Conservation (phyloP, 1,284 basidiomycete species). For the Ganoderma boninense region DNA sequence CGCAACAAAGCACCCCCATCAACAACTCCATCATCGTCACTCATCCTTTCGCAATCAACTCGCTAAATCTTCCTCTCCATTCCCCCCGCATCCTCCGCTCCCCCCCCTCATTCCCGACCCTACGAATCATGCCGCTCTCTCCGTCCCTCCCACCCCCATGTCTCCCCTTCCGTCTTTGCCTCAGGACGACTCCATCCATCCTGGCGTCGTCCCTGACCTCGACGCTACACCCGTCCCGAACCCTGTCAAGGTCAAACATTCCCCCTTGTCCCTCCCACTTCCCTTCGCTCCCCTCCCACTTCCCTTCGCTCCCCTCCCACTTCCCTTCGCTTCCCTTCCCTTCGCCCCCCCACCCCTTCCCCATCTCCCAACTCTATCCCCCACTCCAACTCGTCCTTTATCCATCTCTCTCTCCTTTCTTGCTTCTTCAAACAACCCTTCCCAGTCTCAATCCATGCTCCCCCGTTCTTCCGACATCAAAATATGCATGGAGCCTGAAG, state of each 20-base stretch:
- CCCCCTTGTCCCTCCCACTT: neutral
- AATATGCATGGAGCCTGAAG: constrained; percentile 13
- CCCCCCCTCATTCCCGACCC: neutral
- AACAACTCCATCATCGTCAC: neutral
- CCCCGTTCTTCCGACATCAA: constrained; percentile 6
- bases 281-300: neutral
- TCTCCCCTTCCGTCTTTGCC: constrained; percentile 48
- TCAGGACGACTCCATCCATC: constrained; percentile 10
- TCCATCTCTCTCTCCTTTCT: neutral
- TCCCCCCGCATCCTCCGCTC: neutral
- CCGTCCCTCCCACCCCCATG: constrained; percentile 33
- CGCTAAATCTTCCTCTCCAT: neutral
- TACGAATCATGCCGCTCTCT: neutral
- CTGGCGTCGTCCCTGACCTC: neutral
- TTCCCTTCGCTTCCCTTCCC: too few species aligned
- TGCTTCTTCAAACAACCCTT: neutral
- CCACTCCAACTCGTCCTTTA: constrained; percentile 8
- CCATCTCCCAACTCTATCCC: neutral
- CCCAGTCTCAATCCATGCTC: constrained; percentile 4
- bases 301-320: too few species aligned
- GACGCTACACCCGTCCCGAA: constrained; percentile 7
- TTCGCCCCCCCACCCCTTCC: too few species aligned
- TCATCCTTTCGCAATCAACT: neutral
- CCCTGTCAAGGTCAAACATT: neutral
- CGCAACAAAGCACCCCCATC: neutral